Conservation (phyloP, 1,139 yeast species). For the Scheffersomyces cryptocercus region DNA sequence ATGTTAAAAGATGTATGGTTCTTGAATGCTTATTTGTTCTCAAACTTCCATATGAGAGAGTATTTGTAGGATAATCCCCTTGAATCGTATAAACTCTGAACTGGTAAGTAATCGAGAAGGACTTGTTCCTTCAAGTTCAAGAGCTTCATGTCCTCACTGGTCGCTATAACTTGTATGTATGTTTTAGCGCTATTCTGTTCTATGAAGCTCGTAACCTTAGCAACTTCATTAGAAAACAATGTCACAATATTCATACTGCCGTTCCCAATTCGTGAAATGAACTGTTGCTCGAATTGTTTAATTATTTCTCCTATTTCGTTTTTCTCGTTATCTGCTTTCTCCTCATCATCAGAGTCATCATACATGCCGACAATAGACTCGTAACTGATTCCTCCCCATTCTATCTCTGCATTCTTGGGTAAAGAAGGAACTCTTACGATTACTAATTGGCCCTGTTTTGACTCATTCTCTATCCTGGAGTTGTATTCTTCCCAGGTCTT, state of each 20-base stretch:
- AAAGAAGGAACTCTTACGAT: slow-evolving; percentile 61
- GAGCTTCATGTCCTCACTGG: slow-evolving; percentile 1
- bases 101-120: slow-evolving; percentile 27
- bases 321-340: slow-evolving; percentile 14
- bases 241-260: slow-evolving; percentile 9
- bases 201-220: slow-evolving; percentile 9
- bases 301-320: neutral
- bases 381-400: slow-evolving; percentile 72
- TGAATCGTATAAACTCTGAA: slow-evolving; percentile 19
- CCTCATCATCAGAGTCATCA: slow-evolving; percentile 44
- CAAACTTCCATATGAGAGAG: slow-evolving; percentile 22
- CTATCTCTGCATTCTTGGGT: slow-evolving; percentile 72
- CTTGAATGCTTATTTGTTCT: slow-evolving; percentile 9
- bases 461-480: slow-evolving; percentile 17
- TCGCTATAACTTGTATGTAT: slow-evolving; percentile 14
- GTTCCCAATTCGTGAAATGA: slow-evolving; percentile 11
- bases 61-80: slow-evolving; percentile 20
- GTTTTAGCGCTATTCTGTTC: slow-evolving; percentile 3
- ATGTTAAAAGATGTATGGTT: no score
- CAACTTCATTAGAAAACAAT: slow-evolving; percentile 18
- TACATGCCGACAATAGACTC: slow-evolving; percentile 36
- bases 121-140: neutral
- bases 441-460: slow-evolving; percentile 31
- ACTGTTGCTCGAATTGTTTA: slow-evolving; percentile 9
- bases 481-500: slow-evolving; percentile 42